phyloP scores from a whole-genome alignment of 352 stramenopile species.

The Phytopythium kandeliae region DNA sequence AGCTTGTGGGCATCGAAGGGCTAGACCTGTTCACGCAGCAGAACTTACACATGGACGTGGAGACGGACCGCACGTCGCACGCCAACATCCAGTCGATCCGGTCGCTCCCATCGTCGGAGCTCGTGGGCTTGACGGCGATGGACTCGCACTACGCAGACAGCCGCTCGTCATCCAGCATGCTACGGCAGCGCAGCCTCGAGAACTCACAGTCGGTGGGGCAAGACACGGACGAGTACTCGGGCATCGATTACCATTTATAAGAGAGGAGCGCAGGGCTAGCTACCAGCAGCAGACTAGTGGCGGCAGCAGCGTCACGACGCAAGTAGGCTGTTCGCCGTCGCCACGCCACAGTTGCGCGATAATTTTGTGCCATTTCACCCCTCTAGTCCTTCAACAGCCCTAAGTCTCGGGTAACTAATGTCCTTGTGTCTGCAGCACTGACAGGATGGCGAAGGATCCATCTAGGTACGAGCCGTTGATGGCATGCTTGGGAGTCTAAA shows the following conservation, averaged over 20 bases:
- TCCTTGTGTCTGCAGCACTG: too few species aligned
- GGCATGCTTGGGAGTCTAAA: too few species aligned
- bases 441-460: too few species aligned
- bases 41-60: slow-evolving; percentile 87
- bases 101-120: slow-evolving; percentile 57
- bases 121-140: slow-evolving; percentile 47
- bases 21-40: slow-evolving; percentile 76
- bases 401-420: too few species aligned
- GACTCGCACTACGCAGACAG: slow-evolving; percentile 64
- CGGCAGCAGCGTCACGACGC: too few species aligned
- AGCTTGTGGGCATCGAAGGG: slow-evolving; percentile 46
- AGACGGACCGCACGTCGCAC: slow-evolving; percentile 54
- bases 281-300: background rate
- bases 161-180: slow-evolving; percentile 31
- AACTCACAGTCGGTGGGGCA: slow-evolving; percentile 69
- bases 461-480: too few species aligned
- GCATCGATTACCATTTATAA: slow-evolving; percentile 56
- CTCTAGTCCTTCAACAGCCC: too few species aligned
- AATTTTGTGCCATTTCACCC: slow-evolving; percentile 2
- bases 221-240: slow-evolving; percentile 77
- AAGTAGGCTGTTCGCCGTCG: background rate
- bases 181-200: slow-evolving; percentile 55
- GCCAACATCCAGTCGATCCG: slow-evolving; percentile 66
- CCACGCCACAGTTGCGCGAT: background rate
- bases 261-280: background rate